Evolutionary conservation across 208 protist genomes (phyloP).

Genomic region (Lotmaria passim): DNA sequence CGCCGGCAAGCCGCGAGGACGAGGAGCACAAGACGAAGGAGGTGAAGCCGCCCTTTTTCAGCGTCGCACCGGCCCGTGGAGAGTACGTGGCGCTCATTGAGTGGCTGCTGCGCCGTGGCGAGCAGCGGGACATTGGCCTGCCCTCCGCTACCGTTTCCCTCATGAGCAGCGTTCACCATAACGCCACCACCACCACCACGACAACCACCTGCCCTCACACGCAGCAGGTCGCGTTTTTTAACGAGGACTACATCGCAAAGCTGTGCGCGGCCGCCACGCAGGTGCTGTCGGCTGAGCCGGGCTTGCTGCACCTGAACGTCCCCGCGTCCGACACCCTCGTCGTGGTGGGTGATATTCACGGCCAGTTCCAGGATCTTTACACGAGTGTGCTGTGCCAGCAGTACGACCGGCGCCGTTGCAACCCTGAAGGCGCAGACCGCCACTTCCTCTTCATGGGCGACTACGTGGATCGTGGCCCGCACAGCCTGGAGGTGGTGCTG

Average conservation of each 20-base stretch:
- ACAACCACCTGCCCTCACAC: too few species aligned
- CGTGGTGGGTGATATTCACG: conserved; percentile 86
- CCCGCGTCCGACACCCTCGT: conserved; percentile 53
- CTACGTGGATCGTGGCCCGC: conserved; percentile 95
- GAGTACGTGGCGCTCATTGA: conserved; percentile 41
- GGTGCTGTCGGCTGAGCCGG: conserved; percentile 43
- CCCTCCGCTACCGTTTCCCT: background rate
- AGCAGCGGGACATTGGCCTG: conserved; percentile 16
- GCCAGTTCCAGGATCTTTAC: conserved; percentile 79
- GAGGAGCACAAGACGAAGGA: conserved; percentile 15
- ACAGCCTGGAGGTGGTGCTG: conserved; percentile 58
- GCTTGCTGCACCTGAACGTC: conserved; percentile 48
- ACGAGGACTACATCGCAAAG: conserved; percentile 32
- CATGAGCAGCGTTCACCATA: too few species aligned
- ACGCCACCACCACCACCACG: too few species aligned
- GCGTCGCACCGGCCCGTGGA: conserved; percentile 20
- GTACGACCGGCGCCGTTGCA: conserved; percentile 57
- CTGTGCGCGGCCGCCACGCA: conserved; percentile 46
- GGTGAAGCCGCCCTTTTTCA: conserved; percentile 18
- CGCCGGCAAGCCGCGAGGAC: conserved; percentile 10
- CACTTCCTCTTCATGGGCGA: conserved; percentile 98
- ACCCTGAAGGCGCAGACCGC: conserved; percentile 26
- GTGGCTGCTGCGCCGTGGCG: conserved; percentile 34
- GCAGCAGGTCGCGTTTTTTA: conserved; percentile 39
- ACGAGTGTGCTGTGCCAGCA: conserved; percentile 56